phyloP scores from a whole-genome alignment of 148 eudicot genomes.

The Limonium bicolor region DNA sequence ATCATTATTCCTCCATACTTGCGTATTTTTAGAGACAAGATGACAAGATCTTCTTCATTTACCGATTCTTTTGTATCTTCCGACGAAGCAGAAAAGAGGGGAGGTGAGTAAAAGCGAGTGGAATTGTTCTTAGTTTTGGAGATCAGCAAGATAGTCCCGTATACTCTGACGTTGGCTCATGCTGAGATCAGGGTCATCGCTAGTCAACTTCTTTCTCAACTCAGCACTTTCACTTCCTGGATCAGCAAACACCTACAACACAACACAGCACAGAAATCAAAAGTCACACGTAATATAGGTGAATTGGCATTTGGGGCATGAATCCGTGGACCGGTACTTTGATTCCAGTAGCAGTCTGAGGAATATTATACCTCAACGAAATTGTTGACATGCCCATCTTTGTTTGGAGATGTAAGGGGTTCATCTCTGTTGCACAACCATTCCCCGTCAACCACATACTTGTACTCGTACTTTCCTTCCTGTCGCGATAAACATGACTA shows the following conservation, averaged over 20 bases:
- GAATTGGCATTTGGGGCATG: background rate
- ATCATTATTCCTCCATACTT: too few species aligned
- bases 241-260: conserved; percentile 43
- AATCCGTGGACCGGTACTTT: background rate
- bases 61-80: too few species aligned
- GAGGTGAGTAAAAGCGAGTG: too few species aligned
- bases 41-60: too few species aligned
- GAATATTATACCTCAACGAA: conserved; percentile 38
- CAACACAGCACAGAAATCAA: background rate
- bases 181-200: conserved; percentile 51
- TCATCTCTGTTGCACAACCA: conserved; percentile 66
- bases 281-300: background rate
- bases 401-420: conserved; percentile 41
- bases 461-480: conserved; percentile 88
- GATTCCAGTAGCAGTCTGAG: background rate
- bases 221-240: conserved; percentile 34
- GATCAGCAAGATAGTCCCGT: conserved; percentile 47
- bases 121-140: too few species aligned
- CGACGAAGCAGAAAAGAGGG: too few species aligned
- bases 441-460: conserved; percentile 76
- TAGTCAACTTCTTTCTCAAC: conserved; percentile 35
- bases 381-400: conserved; percentile 80
- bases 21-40: too few species aligned
- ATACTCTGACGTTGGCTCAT: conserved; percentile 34
- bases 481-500: conserved; percentile 14